Evolutionary conservation across 352 stramenopile genomes (phyloP), one percentile per base, ranked within the genome.

Genomic region (Globisporangium lucens): DNA sequence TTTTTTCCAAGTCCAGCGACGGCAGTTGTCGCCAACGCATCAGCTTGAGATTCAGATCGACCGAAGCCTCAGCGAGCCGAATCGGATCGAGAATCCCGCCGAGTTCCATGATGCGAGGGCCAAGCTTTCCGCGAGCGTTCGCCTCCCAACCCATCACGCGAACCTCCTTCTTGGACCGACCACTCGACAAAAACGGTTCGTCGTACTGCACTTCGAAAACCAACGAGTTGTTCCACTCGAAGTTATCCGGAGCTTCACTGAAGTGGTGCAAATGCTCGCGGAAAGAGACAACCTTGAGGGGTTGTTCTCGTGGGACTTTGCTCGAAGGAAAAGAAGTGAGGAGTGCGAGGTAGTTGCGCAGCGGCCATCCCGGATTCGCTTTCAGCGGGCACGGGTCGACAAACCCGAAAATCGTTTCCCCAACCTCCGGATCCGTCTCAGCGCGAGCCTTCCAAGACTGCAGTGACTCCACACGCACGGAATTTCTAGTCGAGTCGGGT

Each of bases 21-120:
- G 98, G 98, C 24, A 99, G 79, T 61, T 98, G 94, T 5, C 98
- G 83, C 98, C 98, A 99, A 43, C 98, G 91, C 98, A 99, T 99
- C 20, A 99, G 82, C 74, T 98, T 97, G 9, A 99, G 73, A 75
- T 99, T 99, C 57, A 99, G 81, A 71, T 99, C 93, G n/a, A 98
- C 94, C 0, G 97, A 98, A 63, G 98, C 96, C 47, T 98, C 87
- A 7, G 95, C 95, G 22, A 99, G 86, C 33, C 96, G 91, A 9
- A 92, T 83, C 59, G 80, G 94, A 64, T 96, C 86, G 30, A 96
- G 63, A 10, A 93, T 79, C 2, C 78, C 72, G 3, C 74, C 72
- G n/a, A 96, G 73, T 49, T 94, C 80, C 82, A 94, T 92, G 30
- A 85, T 71, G 13, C 88, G 83, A 9, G 88, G 88, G 0, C 85